Base-by-base conservation (phyloP, 2,329 filamentous ascomycete genomes). In the Trichoderma arundinaceum region DNA sequence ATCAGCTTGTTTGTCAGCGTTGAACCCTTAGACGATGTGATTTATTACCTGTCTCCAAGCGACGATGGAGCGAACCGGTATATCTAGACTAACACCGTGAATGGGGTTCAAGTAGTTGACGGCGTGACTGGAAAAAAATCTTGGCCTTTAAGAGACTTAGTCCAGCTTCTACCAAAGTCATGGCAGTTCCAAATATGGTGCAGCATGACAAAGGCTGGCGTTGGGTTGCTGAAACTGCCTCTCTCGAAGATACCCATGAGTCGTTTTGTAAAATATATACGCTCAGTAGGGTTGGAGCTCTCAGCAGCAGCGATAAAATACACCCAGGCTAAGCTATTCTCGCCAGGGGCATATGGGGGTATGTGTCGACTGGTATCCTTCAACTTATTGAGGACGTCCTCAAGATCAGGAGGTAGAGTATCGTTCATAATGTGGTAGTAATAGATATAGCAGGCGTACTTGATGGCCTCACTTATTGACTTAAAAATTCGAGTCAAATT, bases 291-390 rank as follows among this genome's bases (percentile, higher is more conserved):
- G 8, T 4, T 2, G 17, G 32, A 53, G n/a, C 49, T 53, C 32
- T 53, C 49, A n/a, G 49, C 49, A 35, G 49, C 49, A n/a, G 49
- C 49, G 10, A 53, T 38, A 33, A 53, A 53, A 19, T 53, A 53
- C 28, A 53, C 49, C 49, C 49, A 53, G 9, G 49, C 49, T 17
- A 53, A 33, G 15, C 28, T 17, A 35, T 53, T 35, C 35, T 53
- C 49, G 12, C 49, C 49, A 38, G 49, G 49, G 28, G 49, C 49
- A n/a, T 53, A 53, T 35, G 49, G 28, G 33, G 49, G 49, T 52
- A 52, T 52, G 22, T 28, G 22, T 28, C 22, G 2, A 28, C 2
- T 28, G 4, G 22, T 28, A 28, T 38, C 49, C 28, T 10, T 52
- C 10, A 19, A 15, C 19, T 35, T 38, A 10, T 35, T 52, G 1